These are phyloP conservation scores for Drechslerella stenobrocha DNA, from an alignment of 2,329 filamentous ascomycete species.

Conservation along the genomic window DNA sequence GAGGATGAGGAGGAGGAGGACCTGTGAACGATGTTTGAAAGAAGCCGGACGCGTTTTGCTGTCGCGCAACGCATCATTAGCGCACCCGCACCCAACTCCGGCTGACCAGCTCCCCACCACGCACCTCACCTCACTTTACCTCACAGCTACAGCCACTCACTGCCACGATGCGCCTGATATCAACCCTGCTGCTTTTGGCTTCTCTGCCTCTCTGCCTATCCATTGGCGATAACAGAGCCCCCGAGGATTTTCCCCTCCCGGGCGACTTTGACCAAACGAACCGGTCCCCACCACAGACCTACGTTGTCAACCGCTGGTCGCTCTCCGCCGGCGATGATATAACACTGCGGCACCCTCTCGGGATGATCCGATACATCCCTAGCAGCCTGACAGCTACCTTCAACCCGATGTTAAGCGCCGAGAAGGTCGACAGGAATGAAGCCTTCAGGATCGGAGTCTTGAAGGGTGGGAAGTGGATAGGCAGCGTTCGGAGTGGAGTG, in stretches of 20 bases:
- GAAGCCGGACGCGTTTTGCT: constrained; percentile 47
- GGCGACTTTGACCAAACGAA: constrained; percentile 41
- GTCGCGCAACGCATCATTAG: constrained; percentile 41
- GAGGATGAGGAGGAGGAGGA: constrained; percentile 7
- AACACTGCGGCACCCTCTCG: constrained; percentile 15
- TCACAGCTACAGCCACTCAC: constrained; percentile 4
- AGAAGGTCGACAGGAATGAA: constrained; percentile 7
- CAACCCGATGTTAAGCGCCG: constrained; percentile 11
- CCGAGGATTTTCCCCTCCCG: constrained; percentile 25
- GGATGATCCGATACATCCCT: constrained; percentile 37
- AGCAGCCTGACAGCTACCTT: constrained; percentile 24
- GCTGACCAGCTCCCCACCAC: not conserved
- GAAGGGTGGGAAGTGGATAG: constrained; percentile 38
- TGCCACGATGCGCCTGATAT: constrained; percentile 39
- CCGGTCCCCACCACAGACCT: constrained; percentile 33
- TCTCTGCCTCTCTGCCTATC: constrained; percentile 21
- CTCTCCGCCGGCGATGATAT: constrained; percentile 29
- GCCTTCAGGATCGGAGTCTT: constrained; percentile 24
- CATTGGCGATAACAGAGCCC: constrained; percentile 11
- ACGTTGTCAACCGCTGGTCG: constrained; percentile 31
- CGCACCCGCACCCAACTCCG: constrained; percentile 10
- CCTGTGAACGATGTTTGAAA: constrained; percentile 28
- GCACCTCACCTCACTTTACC: constrained; percentile 5
- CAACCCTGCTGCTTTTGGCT: constrained; percentile 16
- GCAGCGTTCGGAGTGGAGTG: constrained; percentile 32